These are phyloP conservation scores for Andrographis paniculata DNA, from an alignment of 305 asterid genomes.

Conservation along the genomic window DNA sequence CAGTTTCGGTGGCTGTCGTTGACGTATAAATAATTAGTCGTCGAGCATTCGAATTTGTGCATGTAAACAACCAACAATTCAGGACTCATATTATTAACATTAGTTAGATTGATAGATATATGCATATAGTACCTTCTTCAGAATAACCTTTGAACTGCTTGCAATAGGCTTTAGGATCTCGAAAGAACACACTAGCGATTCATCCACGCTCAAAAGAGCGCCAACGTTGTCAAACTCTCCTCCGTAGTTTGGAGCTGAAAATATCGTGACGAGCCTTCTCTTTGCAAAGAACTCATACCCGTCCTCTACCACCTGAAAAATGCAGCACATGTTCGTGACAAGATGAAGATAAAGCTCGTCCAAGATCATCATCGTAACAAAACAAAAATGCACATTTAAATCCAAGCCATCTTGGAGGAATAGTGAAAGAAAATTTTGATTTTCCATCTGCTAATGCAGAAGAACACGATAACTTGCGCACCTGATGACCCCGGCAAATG, in stretches of 20 bases:
- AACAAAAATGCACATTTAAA: not conserved
- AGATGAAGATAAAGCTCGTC: too few relatives aligned
- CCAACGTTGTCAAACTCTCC: slow-evolving; percentile 89
- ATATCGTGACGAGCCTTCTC: slow-evolving; percentile 63
- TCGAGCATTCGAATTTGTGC: too few relatives aligned
- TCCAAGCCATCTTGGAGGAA: not conserved
- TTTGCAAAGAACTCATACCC: slow-evolving; percentile 87
- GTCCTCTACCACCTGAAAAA: slow-evolving; percentile 24
- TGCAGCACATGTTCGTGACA: not conserved
- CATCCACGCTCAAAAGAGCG: slow-evolving; percentile 72
- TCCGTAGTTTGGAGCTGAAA: slow-evolving; percentile 87
- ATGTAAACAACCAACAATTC: too few relatives aligned
- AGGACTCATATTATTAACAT: too few relatives aligned
- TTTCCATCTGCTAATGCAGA: not conserved
- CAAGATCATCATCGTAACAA: too few relatives aligned
- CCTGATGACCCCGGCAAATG: not conserved
- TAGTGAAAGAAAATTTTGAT: not conserved
- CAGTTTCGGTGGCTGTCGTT: too few relatives aligned
- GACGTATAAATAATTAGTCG: too few relatives aligned
- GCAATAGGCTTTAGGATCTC: slow-evolving; percentile 65
- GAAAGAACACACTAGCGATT: slow-evolving; percentile 65
- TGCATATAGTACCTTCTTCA: slow-evolving; percentile 49
- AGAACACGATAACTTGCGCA: too few relatives aligned
- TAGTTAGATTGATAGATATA: not conserved
- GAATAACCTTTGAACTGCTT: slow-evolving; percentile 40